Base-by-base conservation (phyloP, 2,329 filamentous ascomycete species). In the Thielaviopsis euricoi region DNA sequence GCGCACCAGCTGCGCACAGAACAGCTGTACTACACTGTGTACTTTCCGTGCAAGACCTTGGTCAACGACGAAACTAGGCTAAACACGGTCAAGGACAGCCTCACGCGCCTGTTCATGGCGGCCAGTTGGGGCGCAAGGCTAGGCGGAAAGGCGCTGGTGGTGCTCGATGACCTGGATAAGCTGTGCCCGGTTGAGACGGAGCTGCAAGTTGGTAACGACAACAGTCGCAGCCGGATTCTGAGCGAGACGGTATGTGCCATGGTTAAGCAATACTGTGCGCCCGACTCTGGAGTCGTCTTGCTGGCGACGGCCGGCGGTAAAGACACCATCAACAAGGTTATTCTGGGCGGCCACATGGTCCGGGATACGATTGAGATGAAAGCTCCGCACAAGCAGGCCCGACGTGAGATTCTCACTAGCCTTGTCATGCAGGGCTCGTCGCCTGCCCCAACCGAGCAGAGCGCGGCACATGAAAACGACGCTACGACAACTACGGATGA, bases 141-240 rank as follows among this genome's bases (percentile, higher is more conserved):
- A 0, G 90, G 89, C 22, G 93, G 93, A 4, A 84, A 82, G 62
- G 81, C 90, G 0, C 68, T 97, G 2, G 87, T 98, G 21, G 81
- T 98, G 53, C 75, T 98, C 1, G 93, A 98, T 66, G 93, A 98
- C 65, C 72, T 98, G 6, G 93, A 98, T 70, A 89, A 88, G 65
- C 76, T 98, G 1, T 97, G 91, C 66, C 91, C 93, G 0, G 85
- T 84, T 0, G 94, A 98, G 70, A 96, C 90, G 0, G 93, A 98
- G 68, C 76, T 98, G 13, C 89, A 96, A 69, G 87, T 95, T 4
- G 89, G 89, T 61, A 90, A 89, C 60, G 89, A 97, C 64, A 97
- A 98, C 66, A 88, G 88, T 19, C 81, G 91, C 62, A 97, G 90
- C 67, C 82, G 89, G 37, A 90, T 97, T 65, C 82, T 96, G 59